Base-by-base conservation (phyloP, 768 basidiomycete genomes). In the Naganishia onofrii region DNA sequence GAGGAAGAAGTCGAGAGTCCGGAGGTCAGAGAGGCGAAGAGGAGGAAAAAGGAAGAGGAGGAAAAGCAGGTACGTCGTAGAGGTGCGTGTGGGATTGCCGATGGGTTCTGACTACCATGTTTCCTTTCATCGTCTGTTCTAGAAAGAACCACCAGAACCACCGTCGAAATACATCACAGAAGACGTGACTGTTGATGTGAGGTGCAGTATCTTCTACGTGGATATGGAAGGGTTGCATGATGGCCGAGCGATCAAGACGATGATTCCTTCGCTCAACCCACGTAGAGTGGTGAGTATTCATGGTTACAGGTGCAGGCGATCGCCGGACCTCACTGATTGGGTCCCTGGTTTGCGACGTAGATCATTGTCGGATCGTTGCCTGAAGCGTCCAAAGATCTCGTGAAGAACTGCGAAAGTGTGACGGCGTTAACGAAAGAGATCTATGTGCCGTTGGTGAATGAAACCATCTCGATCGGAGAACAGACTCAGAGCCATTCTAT, bases 171-270 rank as follows among this genome's bases (percentile, higher is more conserved):
- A 88, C 74, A 85, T 96, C 55, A 86, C 88, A 0, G 88, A 89
- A 52, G 84, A 87, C 29, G 83, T 90, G 7, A 88, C 89, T 69
- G 86, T 97, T 29, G 88, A 92, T 69, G 78, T 98, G 38, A 87
- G 90, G 34, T 96, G 95, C 75, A 87, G 90, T 5, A 82, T 98
- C 32, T 86, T 93, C 55, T 98, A 91, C 75, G 88, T 98, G 55
- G 95, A 99, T 77, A 88, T 98, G 87, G 96, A 98, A 76, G 96
- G 96, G 34, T 82, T 95, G 66, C 94, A 94, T 75, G 96, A 99
- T 75, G 95, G 95, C 1, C 90, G 95, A 71, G 93, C 96, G 0
- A 89, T 96, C 71, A 97, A 97, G 81, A 93, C 91, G 0, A 96
- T 99, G 72, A 89, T 98, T 5, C 92, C 95, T 3, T 92, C 96